Evolutionary conservation across 257 asterid species (phyloP), one percentile per base, ranked within the genome.

Genomic region (Primulina huaijiensis): DNA sequence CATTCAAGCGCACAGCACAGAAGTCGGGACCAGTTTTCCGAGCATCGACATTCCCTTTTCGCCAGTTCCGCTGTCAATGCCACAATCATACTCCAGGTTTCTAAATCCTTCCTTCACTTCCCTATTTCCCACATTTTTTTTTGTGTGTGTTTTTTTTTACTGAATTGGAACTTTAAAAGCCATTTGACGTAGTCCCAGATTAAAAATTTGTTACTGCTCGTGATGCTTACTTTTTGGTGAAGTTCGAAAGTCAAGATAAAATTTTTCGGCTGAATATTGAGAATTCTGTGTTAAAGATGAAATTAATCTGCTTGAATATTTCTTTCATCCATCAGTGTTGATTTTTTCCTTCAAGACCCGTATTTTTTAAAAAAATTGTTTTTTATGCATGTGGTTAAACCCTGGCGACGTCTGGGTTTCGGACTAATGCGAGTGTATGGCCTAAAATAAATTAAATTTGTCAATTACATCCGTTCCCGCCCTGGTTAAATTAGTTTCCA

Each of bases 361-460:
- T 8, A 10, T 27, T 43, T 31, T 30, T 23, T 2, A 6, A 27
- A 27, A 0, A 0, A 67, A 8, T 67, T 72, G 46, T 60, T 62
- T 38, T 60, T 43, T 64, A 67, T 81, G 78, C 78, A 75, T 78
- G 81, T 38, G 5, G 34, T 63, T 35, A 35, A 61, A 62, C 58
- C 29, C 10, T 58, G 10, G 35, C 14, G 35, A 30, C 57, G 8
- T 62, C 12, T 59, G 21, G 19, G 64, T 50, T 17, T 50, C 57
- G 21, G 57, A 50, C 16, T 5, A 50, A 14, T 17, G 57, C 57
- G 1, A 17, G 8, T 5, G 57, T 50, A 16, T 50, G 8, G 57
- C 21, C 57, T 50, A 43, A 43, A 50, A 16, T 50, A 16, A 50
- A 50, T 50, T 50, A 14, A 50, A 14, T 27, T 61, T 69, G 59